Percentiles rank a stretch among this genome's conserved stretches.
phyloP scores from a whole-genome alignment of 306 rosid species.

The Coriaria nepalensis region DNA sequence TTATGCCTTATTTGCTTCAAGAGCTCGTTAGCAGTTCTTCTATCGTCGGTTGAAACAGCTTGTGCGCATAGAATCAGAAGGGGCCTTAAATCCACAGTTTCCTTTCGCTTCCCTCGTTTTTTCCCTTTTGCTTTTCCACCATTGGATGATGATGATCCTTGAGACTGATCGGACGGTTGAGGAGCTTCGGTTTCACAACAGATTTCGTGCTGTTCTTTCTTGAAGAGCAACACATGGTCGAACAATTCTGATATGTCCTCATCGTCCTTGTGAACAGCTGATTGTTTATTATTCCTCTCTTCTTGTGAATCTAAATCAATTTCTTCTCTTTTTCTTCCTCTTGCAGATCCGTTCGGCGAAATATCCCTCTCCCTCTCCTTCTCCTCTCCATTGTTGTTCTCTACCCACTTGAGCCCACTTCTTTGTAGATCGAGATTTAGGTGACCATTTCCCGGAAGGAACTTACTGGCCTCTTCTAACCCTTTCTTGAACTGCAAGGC shows the following conservation, averaged over 20 bases:
- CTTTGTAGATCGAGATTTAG: constrained; percentile 32
- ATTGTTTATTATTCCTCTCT: constrained; percentile 41
- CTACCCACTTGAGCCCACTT: constrained; percentile 7
- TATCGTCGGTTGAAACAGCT: constrained; percentile 11
- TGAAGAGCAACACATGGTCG: constrained; percentile 36
- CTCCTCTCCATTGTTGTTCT: constrained; percentile 5
- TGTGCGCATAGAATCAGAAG: constrained; percentile 14
- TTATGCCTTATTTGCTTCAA: constrained; percentile 15
- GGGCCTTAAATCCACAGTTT: constrained; percentile 13
- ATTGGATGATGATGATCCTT: not conserved
- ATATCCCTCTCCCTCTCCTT: constrained; percentile 23
- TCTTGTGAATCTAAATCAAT: constrained; percentile 20
- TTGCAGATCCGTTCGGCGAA: constrained; percentile 20
- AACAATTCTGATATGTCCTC: constrained; percentile 37
- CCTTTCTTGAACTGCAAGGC: constrained; percentile 60
- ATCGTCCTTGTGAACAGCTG: constrained; percentile 32
- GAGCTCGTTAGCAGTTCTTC: constrained; percentile 11
- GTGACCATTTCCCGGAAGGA: constrained; percentile 47
- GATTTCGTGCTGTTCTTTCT: constrained; percentile 23
- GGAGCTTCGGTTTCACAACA: constrained; percentile 12
- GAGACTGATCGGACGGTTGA: constrained; percentile 10
- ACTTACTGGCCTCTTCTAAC: constrained; percentile 80
- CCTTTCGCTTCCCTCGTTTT: constrained; percentile 12
- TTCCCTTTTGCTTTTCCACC: constrained; percentile 9
- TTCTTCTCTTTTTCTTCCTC: constrained; percentile 34